A percentile compares a stretch with the other conserved stretches of the same genome.
Conservation (phyloP, 2,329 filamentous ascomycete species). For the Pseudopyricularia cyperi region DNA sequence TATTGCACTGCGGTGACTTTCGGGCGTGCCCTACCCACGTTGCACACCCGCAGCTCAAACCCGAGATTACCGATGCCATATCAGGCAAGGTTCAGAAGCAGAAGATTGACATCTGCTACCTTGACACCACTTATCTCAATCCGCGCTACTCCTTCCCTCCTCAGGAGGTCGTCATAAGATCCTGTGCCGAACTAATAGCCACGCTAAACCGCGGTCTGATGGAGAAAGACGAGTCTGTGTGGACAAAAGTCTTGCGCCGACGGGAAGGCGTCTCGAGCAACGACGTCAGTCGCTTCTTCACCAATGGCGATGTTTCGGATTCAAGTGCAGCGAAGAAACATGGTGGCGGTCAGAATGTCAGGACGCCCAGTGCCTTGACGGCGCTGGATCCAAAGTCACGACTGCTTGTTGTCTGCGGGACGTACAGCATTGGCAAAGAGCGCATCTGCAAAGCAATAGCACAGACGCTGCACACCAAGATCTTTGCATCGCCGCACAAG, state of each 20-base stretch:
- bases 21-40: conserved; percentile 78
- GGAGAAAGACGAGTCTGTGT: conserved; percentile 27
- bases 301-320: not conserved
- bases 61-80: conserved; percentile 56
- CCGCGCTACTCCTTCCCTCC: conserved; percentile 90
- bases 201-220: conserved; percentile 19
- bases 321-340: not conserved
- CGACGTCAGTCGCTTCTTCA: conserved; percentile 42
- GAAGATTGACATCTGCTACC: conserved; percentile 87
- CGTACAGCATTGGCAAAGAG: conserved; percentile 97
- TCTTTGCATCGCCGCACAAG: conserved; percentile 75
- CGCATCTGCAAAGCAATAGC: conserved; percentile 90
- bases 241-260: conserved; percentile 28
- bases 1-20: conserved; percentile 94
- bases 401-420: conserved; percentile 84
- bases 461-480: conserved; percentile 71
- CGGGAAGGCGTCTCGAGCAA: conserved; percentile 20
- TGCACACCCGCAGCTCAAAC: conserved; percentile 66
- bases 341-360: conserved; percentile 11
- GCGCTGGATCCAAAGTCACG: conserved; percentile 36
- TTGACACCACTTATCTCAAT: conserved; percentile 94
- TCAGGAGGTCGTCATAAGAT: conserved; percentile 74
- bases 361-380: conserved; percentile 8
- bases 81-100: conserved; percentile 66
- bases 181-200: conserved; percentile 81